phyloP scores from a whole-genome alignment of 2,329 filamentous ascomycete genomes.

The Arthrinium phaeospermum region DNA sequence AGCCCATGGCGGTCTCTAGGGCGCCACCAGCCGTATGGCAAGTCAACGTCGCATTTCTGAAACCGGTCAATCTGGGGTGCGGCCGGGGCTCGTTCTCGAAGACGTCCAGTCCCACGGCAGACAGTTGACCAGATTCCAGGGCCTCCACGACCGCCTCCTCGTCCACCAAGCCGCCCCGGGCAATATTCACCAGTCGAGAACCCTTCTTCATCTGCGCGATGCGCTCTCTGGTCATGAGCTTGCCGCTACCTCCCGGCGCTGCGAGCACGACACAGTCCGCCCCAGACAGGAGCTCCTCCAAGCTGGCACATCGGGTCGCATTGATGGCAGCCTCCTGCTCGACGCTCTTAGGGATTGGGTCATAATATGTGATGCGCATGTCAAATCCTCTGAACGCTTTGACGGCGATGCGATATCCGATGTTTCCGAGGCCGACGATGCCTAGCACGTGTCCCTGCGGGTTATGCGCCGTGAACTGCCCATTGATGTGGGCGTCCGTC shows the following conservation, averaged over 20 bases:
- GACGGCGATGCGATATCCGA: conserved; percentile 57
- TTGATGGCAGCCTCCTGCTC: conserved; percentile 49
- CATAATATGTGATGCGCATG: conserved; percentile 63
- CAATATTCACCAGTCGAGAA: conserved; percentile 46
- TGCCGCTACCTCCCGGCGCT: conserved; percentile 50
- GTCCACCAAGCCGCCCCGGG: conserved; percentile 39
- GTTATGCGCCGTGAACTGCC: conserved; percentile 60
- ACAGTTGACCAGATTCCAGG: conserved; percentile 47
- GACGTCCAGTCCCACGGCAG: conserved; percentile 57
- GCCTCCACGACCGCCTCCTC: conserved; percentile 36
- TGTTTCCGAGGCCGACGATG: conserved; percentile 65
- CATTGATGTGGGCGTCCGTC: conserved; percentile 57
- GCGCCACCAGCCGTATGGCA: conserved; percentile 62
- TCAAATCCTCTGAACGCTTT: conserved; percentile 60
- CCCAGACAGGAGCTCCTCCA: conserved; percentile 52
- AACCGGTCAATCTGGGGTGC: conserved; percentile 41
- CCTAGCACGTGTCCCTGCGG: conserved; percentile 58
- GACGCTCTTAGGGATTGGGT: conserved; percentile 47
- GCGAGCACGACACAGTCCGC: conserved; percentile 58
- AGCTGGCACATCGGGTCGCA: conserved; percentile 45
- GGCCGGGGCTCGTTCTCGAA: conserved; percentile 56
- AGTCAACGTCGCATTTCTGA: conserved; percentile 49
- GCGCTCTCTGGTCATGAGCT: conserved; percentile 46
- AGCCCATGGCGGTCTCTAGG: conserved; percentile 58
- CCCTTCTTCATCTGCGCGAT: conserved; percentile 57